These are phyloP conservation scores for Phytophthora quininea DNA, from an alignment of 352 stramenopile genomes.

Conservation along the genomic window DNA sequence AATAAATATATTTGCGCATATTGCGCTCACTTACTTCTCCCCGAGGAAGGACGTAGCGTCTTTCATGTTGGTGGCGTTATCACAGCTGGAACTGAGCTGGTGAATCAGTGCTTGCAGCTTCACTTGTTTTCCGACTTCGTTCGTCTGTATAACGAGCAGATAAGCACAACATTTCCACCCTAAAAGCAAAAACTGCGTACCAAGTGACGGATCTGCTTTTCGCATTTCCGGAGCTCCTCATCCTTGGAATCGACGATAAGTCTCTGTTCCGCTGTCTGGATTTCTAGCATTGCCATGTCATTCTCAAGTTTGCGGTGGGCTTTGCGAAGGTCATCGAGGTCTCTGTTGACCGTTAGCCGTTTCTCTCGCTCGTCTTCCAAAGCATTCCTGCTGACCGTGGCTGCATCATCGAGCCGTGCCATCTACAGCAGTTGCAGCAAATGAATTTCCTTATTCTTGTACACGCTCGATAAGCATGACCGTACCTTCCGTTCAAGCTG, in stretches of 20 bases:
- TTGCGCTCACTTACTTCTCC: constrained; percentile 49
- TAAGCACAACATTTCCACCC: constrained; percentile 6
- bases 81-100: constrained; percentile 74
- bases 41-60: constrained; percentile 59
- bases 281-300: constrained; percentile 66
- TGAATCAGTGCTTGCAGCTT: constrained; percentile 87
- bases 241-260: constrained; percentile 66
- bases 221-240: constrained; percentile 62
- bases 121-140: constrained; percentile 80
- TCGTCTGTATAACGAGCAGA: constrained; percentile 41
- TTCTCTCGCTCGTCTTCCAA: constrained; percentile 75
- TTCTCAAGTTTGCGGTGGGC: constrained; percentile 70
- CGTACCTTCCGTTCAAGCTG: constrained; percentile 73
- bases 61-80: constrained; percentile 45
- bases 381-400: constrained; percentile 45
- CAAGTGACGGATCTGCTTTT: constrained; percentile 74
- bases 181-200: constrained; percentile 40
- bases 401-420: constrained; percentile 56
- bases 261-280: constrained; percentile 63
- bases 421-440: constrained; percentile 37
- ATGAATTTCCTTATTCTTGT: too few species aligned
- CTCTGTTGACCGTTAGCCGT: constrained; percentile 39
- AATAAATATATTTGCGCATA: constrained; percentile 43
- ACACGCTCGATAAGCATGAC: neutral
- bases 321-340: constrained; percentile 74